Conservation (phyloP, 2,329 filamentous ascomycete species). For the Hypomyces rosellus region DNA sequence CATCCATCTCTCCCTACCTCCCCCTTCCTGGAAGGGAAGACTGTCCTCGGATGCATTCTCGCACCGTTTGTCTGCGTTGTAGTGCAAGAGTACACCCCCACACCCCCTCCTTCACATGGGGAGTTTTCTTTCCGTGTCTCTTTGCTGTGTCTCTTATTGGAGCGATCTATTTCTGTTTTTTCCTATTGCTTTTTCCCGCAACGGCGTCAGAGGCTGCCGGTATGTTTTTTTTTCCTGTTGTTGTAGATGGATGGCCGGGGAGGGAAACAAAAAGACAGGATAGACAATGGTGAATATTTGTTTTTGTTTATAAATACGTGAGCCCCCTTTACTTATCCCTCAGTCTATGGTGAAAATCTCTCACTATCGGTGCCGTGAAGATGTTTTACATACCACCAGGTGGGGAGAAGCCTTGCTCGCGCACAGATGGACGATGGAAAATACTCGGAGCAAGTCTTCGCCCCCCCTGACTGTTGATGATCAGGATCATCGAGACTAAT, state of each 20-base stretch:
- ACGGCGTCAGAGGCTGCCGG: not conserved
- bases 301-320: no score
- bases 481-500: no score
- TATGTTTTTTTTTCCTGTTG: not conserved
- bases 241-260: not conserved
- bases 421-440: no score
- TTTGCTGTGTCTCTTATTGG: not conserved
- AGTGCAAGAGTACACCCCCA: not conserved
- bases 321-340: no score
- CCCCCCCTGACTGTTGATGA: no score
- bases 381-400: no score
- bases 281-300: no score
- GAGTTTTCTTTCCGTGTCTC: not conserved
- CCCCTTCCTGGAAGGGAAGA: not conserved
- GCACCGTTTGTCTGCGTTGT: not conserved
- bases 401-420: no score
- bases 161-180: constrained; percentile 2
- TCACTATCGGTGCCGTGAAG: no score
- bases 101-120: not conserved
- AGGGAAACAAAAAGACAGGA: no score
- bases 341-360: no score
- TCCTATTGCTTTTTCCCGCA: not conserved
- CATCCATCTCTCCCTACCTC: not conserved
- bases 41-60: not conserved
- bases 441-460: no score